Evolutionary conservation across 495 filamentous ascomycete species (phyloP).

Genomic region (Talaromyces thailandensis): DNA sequence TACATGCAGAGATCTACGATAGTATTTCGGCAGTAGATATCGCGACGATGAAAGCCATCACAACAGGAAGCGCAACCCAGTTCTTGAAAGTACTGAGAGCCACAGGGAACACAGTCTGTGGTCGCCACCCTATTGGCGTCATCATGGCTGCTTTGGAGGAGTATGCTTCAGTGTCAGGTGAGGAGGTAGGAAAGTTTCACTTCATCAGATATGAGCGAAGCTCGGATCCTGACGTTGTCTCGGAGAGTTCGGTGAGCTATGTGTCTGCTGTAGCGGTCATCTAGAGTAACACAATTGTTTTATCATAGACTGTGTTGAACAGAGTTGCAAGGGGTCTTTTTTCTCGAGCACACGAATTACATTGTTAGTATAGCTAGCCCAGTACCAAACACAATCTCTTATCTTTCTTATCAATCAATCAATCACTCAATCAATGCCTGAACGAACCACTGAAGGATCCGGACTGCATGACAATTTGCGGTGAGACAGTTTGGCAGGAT

Average conservation of each 20-base stretch:
- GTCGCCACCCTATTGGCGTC: constrained; percentile 90
- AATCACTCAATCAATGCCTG: background rate
- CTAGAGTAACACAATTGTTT: constrained; percentile 6
- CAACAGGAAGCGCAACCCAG: constrained; percentile 55
- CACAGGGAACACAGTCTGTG: constrained; percentile 91
- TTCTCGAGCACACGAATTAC: background rate
- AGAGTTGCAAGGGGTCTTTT: constrained; percentile 3
- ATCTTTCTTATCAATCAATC: background rate
- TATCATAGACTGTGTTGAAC: background rate
- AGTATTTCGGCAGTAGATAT: constrained; percentile 77
- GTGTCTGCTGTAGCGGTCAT: constrained; percentile 42
- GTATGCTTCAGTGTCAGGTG: constrained; percentile 23
- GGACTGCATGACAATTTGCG: background rate
- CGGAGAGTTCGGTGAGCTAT: constrained; percentile 92
- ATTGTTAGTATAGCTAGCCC: background rate
- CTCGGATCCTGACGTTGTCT: constrained; percentile 55
- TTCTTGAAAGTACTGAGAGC: constrained; percentile 60
- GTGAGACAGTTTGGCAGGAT: background rate
- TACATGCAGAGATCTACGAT: constrained; percentile 62
- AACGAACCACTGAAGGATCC: background rate
- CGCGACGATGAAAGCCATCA: constrained; percentile 73
- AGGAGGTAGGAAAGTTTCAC: constrained; percentile 55
- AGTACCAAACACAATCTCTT: background rate
- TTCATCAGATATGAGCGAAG: constrained; percentile 92
- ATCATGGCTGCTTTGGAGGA: constrained; percentile 80